phyloP scores from a whole-genome alignment of 352 stramenopile species.

The Phytopythium delawarense region DNA sequence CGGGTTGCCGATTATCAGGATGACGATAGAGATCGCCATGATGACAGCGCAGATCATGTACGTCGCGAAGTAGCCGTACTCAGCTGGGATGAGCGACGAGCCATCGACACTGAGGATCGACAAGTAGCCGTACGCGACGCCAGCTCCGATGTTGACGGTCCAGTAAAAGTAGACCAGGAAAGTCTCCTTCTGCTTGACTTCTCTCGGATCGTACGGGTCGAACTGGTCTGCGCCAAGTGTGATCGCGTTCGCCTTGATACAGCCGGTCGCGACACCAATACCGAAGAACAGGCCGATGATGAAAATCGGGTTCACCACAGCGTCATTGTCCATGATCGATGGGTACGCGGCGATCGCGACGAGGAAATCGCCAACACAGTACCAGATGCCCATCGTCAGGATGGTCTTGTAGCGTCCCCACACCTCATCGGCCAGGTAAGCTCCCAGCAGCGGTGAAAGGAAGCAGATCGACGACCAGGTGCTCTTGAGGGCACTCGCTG shows the following conservation, averaged over 20 bases:
- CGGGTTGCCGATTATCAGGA: conserved; percentile 35
- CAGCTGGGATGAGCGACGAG: conserved; percentile 38
- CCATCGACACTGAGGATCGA: conserved; percentile 78
- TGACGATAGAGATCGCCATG: conserved; percentile 31
- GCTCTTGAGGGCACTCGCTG: conserved; percentile 50
- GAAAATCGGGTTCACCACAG: conserved; percentile 41
- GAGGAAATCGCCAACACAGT: conserved; percentile 50
- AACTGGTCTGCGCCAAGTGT: conserved; percentile 62
- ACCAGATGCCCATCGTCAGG: conserved; percentile 45
- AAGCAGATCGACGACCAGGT: conserved; percentile 67
- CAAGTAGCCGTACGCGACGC: conserved; percentile 75
- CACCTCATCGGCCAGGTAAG: conserved; percentile 53
- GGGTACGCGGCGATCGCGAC: conserved; percentile 45
- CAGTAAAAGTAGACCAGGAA: conserved; percentile 87
- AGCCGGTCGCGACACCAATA: conserved; percentile 36
- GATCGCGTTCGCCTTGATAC: conserved; percentile 63
- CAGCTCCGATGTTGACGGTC: conserved; percentile 67
- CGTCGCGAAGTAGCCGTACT: conserved; percentile 21
- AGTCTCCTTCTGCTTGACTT: conserved; percentile 47
- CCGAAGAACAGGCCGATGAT: conserved; percentile 49
- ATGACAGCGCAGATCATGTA: conserved; percentile 52
- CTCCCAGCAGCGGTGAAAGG: conserved; percentile 52
- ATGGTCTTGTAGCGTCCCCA: conserved; percentile 62
- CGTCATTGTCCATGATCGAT: conserved; percentile 26
- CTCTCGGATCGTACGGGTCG: conserved; percentile 34